These are phyloP conservation scores for Coemansia sp. DNA, from an alignment of 192 early-diverging fungal genomes.

Conservation along the genomic window DNA sequence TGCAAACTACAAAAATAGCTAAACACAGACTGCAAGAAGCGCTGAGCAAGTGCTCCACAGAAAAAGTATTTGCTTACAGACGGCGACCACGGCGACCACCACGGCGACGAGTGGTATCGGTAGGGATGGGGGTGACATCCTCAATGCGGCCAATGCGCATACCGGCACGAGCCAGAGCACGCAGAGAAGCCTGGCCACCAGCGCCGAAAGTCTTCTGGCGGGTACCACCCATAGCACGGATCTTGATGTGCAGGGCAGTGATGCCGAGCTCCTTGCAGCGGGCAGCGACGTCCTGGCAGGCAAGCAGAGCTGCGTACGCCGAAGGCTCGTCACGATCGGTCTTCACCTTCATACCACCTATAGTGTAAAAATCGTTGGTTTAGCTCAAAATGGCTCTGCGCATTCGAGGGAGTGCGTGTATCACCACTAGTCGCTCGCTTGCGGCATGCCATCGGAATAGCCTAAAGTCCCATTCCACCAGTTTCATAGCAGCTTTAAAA, in stretches of 20 bases:
- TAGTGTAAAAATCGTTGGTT: neutral
- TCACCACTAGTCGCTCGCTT: conserved; percentile 63
- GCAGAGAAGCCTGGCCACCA: conserved; percentile 97
- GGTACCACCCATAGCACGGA: conserved; percentile 99
- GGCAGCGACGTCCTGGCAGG: conserved; percentile 96
- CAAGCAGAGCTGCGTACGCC: conserved; percentile 99
- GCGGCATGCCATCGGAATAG: conserved; percentile 27
- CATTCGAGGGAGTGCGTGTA: conserved; percentile 63
- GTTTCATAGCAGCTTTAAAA: conserved; percentile 32
- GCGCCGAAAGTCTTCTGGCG: conserved; percentile 97
- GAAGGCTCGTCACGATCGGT: conserved; percentile 99
- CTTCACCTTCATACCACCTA: conserved; percentile 99
- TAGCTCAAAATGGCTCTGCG: conserved; percentile 16
- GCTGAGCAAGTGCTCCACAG: neutral
- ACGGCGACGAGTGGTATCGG: conserved; percentile 97
- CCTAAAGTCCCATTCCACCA: conserved; percentile 4
- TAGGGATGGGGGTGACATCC: conserved; percentile 98
- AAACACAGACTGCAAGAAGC: neutral
- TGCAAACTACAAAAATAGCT: neutral
- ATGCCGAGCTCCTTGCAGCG: conserved; percentile 99
- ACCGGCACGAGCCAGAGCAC: conserved; percentile 97
- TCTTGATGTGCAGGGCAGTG: conserved; percentile 99
- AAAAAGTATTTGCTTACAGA: conserved; percentile 58
- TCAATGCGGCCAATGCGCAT: conserved; percentile 99
- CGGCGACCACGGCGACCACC: conserved; percentile 99